Evolutionary conservation across 441 rosid species (phyloP), one percentile per base, ranked within the genome.

Genomic region (Kokia cookei): DNA sequence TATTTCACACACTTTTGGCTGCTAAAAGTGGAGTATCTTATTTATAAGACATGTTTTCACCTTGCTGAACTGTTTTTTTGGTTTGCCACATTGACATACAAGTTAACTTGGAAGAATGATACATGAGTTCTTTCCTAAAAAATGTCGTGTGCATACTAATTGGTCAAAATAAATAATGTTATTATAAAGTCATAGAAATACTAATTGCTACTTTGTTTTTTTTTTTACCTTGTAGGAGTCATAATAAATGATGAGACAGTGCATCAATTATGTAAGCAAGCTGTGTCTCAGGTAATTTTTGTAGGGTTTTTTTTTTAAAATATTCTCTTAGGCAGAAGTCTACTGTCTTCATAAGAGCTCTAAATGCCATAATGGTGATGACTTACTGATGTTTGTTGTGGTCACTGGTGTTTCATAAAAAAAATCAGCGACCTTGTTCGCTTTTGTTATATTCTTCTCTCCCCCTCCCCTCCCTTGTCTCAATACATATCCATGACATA

Each of bases 181-280:
- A 7, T 5, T 22, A 35, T 65, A 15, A 57, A 55, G 13, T 55
- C 70, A 32, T 48, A 1, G 14, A 60, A 40, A 47, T 67, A 15
- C 67, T 76, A 60, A 73, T 65, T 75, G 65, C 57, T 71, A n/a
- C 45, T 14, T 59, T 27, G 61, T 11, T 69, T 5, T 74, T 11
- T 69, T 5, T 74, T 65, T 76, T 57, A 75, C 77, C 14, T 22
- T 86, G 77, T 80, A 95, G 98, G 98, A 17, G 93, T 93, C 14
- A 95, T 95, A 73, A 89, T 95, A 93, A 95, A 95, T 78, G 99
- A 95, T 64, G 99, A 95, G 83, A 95, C 98, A 0, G 98, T 95
- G 27, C 95, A 90, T 85, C 99, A 95, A 78, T 76, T 95, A 66
- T 88, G 98, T 76, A 95, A 92, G 76, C 98, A 95, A 88, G 98